phyloP scores from a whole-genome alignment of 345 rosid species.

The Citrus maxima region DNA sequence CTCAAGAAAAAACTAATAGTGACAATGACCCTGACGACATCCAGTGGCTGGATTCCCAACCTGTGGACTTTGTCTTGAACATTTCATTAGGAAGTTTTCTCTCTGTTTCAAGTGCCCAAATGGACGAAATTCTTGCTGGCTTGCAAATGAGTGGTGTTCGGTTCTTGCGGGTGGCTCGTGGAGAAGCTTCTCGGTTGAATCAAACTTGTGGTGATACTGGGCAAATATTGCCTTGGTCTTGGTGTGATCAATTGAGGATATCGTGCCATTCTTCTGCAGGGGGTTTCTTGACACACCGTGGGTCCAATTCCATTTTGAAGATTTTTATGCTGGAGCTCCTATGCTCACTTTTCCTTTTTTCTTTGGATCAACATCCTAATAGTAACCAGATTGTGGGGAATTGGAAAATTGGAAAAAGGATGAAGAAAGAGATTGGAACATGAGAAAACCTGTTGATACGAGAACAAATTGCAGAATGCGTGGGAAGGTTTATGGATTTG shows the following conservation, averaged over 20 bases:
- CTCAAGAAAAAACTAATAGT: neutral
- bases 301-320: conserved; percentile 29
- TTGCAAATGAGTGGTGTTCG: neutral
- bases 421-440: conserved; percentile 10
- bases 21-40: neutral
- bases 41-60: neutral
- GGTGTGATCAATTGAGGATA: conserved; percentile 21
- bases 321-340: conserved; percentile 17
- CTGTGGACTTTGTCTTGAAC: neutral
- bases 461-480: conserved; percentile 6
- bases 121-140: neutral
- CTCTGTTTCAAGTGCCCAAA: neutral
- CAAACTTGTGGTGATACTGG: conserved; percentile 34
- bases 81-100: neutral
- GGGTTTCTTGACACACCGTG: conserved; percentile 30
- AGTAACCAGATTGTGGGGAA: conserved; percentile 15
- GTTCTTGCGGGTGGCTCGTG: neutral
- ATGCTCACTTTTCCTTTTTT: conserved; percentile 25
- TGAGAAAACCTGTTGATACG: neutral
- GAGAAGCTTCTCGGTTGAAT: conserved; percentile 28
- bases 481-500: conserved; percentile 7
- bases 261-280: conserved; percentile 35
- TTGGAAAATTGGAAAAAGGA: conserved; percentile 1
- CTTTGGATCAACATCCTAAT: conserved; percentile 25
- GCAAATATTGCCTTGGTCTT: neutral